Evolutionary conservation across 495 filamentous ascomycete genomes (phyloP).

Genomic region (Penicilliopsis zonata): DNA sequence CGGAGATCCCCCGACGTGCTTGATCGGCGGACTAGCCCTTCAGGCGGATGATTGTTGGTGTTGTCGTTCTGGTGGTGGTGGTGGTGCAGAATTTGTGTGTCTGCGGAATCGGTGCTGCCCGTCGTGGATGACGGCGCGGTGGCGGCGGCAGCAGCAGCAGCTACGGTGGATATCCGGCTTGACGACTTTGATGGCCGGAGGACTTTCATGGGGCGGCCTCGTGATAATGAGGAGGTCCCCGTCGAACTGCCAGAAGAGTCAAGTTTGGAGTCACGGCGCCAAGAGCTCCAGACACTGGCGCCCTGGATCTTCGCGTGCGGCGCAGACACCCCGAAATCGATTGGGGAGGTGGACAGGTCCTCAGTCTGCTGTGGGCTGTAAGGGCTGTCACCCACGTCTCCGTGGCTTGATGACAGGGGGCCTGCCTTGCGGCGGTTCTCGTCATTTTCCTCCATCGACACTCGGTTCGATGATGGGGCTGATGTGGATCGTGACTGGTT

Average conservation of each 20-base stretch:
- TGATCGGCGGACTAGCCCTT: conserved; percentile 8
- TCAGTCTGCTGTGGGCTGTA: conserved; percentile 13
- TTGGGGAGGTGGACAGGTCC: conserved; percentile 6
- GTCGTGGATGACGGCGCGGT: too few species aligned
- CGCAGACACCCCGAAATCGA: conserved; percentile 16
- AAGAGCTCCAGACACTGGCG: conserved; percentile 51
- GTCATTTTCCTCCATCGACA: conserved; percentile 19
- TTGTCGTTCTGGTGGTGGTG: too few species aligned
- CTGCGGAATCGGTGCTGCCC: conserved; percentile 14
- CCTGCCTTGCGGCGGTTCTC: conserved; percentile 24
- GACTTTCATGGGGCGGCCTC: conserved; percentile 61
- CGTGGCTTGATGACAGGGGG: too few species aligned
- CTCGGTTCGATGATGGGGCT: conserved; percentile 13
- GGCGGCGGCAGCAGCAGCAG: conserved; percentile 20
- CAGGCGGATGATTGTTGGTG: too few species aligned
- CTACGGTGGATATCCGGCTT: conserved; percentile 23
- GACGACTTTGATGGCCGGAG: conserved; percentile 52
- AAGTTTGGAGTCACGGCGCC: conserved; percentile 47
- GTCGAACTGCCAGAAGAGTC: conserved; percentile 28
- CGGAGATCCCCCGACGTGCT: conserved; percentile 18
- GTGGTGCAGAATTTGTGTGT: conserved; percentile 11
- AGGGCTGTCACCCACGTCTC: conserved; percentile 12
- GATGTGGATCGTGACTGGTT: conserved; percentile 9
- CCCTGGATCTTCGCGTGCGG: conserved; percentile 34
- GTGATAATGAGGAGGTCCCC: conserved; percentile 34